Base-by-base conservation (phyloP, 257 asterid species). In the Solanum pimpinellifolium region DNA sequence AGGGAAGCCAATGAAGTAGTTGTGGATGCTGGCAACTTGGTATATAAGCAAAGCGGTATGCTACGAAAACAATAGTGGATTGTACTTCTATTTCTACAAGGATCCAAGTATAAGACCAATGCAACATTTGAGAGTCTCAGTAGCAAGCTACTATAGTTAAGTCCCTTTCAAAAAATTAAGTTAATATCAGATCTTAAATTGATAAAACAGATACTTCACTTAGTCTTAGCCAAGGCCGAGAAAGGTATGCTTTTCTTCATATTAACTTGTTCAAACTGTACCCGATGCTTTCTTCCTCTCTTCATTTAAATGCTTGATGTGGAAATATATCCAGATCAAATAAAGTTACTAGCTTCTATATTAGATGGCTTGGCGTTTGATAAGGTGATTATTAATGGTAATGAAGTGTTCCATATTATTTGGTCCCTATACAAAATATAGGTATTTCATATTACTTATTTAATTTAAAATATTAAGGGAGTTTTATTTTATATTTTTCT, bases 1-100 rank as follows among this genome's bases (percentile, higher is more conserved):
- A 92, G 98, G 88, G 93, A 94, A 81, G 27, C 85, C n/a, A 93
- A 90, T 68, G 93, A 93, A 88, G 98, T 94, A 83, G 89, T 91
- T 5, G 91, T 92, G 18, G 93, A 90, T 85, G 93, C 89, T 42
- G 93, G 93, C 37, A 94, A 93, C 83, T 80, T 94, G 31, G 84
- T 85, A 69, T 93, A 90, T 91, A 92, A 90, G 91, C 88, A 91
- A 89, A 90, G 85, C 86, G 93, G 93, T 37, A 73, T 52, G 18
- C 85, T 3, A 59, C 93, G 89, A 75, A 92, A 68, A 92, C 95
- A 25, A 86, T 42, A 41, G 92, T 94, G 98, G 98, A 93, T 93
- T 29, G 10, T 52, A 52, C 62, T 52, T 52, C 18, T 52, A 52
- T 52, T 16, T 6, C n/a, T 52, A 16, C 62, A 52, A 52, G 23